Evolutionary conservation across 495 filamentous ascomycete species (phyloP).

Genomic region (Wilcoxina mikolae): DNA sequence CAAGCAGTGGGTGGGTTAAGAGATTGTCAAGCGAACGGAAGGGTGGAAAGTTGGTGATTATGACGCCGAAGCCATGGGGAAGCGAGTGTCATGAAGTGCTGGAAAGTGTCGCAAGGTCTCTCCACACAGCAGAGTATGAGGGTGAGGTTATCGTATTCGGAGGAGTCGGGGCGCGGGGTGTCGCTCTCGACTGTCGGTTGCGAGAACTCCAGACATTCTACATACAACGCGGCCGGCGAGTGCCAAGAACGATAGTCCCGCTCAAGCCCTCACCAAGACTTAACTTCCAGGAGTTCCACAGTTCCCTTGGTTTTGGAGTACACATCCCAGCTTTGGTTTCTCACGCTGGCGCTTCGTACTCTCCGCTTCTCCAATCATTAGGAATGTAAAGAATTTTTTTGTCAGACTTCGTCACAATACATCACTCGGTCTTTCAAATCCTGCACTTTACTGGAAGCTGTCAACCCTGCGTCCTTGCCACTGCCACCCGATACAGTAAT

Average conservation of each 20-base stretch:
- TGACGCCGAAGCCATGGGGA: not conserved
- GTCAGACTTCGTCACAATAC: too few species aligned
- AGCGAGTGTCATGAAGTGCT: not conserved
- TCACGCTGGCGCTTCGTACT: too few species aligned
- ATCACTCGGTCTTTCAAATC: too few species aligned
- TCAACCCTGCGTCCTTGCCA: too few species aligned
- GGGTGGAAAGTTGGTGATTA: not conserved
- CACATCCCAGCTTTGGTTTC: not conserved
- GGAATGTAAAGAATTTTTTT: too few species aligned
- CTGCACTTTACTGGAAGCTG: too few species aligned
- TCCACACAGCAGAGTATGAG: not conserved
- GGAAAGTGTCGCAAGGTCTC: not conserved
- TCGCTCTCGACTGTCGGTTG: not conserved
- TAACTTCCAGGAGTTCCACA: not conserved
- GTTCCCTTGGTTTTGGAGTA: not conserved
- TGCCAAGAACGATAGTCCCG: not conserved
- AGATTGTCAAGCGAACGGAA: not conserved
- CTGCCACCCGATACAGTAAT: too few species aligned
- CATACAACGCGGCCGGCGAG: not conserved
- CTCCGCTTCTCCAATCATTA: too few species aligned
- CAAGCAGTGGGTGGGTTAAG: slow-evolving; percentile 2
- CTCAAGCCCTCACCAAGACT: not conserved
- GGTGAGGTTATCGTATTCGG: not conserved
- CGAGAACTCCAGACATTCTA: not conserved
- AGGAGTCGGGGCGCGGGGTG: not conserved